Percentiles rank a stretch among this genome's conserved stretches.
Conservation (phyloP, 176 grass and related monocot genomes). For the Carex kokanica region DNA sequence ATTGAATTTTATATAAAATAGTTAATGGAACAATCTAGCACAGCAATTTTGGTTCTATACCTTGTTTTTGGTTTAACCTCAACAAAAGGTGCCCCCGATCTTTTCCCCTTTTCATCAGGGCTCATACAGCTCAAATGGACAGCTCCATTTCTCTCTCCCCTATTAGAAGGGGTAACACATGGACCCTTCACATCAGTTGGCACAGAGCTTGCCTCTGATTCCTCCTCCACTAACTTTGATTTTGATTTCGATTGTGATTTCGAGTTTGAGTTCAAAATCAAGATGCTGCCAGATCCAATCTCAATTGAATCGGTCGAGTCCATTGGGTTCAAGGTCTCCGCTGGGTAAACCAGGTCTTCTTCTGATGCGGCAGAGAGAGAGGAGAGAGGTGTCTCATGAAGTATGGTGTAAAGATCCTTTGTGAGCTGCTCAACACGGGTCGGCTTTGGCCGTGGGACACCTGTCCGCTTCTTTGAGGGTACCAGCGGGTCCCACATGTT, state of each 20-base stretch:
- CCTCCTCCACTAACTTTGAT: conserved; percentile 53
- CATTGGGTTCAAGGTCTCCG: conserved; percentile 44
- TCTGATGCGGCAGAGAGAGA: conserved; percentile 57
- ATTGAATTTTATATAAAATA: neutral
- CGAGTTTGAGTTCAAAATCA: conserved; percentile 63
- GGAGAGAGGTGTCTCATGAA: conserved; percentile 56
- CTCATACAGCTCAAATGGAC: neutral
- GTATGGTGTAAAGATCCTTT: conserved; percentile 82
- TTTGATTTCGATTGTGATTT: conserved; percentile 27
- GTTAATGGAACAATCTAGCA: neutral
- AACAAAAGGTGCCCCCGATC: neutral
- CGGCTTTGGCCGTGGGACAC: conserved; percentile 42
- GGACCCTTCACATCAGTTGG: conserved; percentile 39
- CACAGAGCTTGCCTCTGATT: conserved; percentile 92
- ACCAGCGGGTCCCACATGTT: conserved; percentile 77
- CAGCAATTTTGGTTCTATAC: conserved; percentile 10
- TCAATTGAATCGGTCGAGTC: conserved; percentile 62
- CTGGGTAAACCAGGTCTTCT: conserved; percentile 75
- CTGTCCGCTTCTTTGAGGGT: conserved; percentile 78
- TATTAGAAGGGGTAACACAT: neutral
- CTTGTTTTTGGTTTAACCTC: conserved; percentile 20
- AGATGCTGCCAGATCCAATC: conserved; percentile 82
- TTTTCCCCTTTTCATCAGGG: neutral
- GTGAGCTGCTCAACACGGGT: conserved; percentile 74
- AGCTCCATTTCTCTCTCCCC: neutral